Evolutionary conservation across 2,329 filamentous ascomycete species (phyloP), one percentile per base, ranked within the genome.

Genomic region (Parafenestella ontariensis): DNA sequence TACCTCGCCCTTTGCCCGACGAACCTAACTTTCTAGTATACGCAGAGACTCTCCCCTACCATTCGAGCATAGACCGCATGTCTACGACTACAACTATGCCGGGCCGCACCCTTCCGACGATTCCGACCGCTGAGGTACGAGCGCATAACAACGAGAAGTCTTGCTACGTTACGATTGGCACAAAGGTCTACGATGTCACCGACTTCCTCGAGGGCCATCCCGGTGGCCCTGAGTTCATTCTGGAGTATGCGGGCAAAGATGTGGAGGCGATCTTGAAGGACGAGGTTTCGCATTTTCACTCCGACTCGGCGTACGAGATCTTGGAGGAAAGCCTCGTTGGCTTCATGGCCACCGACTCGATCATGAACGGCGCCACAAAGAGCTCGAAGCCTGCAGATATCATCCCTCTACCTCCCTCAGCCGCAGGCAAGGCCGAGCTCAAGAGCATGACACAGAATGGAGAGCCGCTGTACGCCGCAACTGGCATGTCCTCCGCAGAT

Each of bases 141-240:
- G 81, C 87, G 65, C 92, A 96, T 77, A 94, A 90, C 75, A 88
- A 86, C 42, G 80, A 81, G 45, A 86, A 92, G 72, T 96, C 92
- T 44, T 98, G 94, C 82, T 99, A 93, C 82, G 93, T 99, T 66
- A 95, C 91, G 3, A 83, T 97, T 49, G 93, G 92, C 59, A 84
- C 85, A 54, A 96, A 94, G 66, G 94, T 99, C 66, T 99, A 92
- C 83, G 94, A 99, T 81, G 85, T 99, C 61, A 97, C 95, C 54
- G 87, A 91, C 51, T 99, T 99, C 71, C 77, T 97, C 57, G 87
- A 92, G 47, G 88, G 92, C 64, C 95, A 99, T 74, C 95, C 95
- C 21, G 95, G 95, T 65, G 95, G 95, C 54, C 86, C 87, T 67
- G 91, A 96, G 59, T 81, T 98, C 66, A 89, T 99, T 58, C 81